A percentile compares a stretch with the other conserved stretches of the same genome.
These are phyloP conservation scores for Rhododendron vialii DNA, from an alignment of 148 eudicot genomes.

Conservation along the genomic window DNA sequence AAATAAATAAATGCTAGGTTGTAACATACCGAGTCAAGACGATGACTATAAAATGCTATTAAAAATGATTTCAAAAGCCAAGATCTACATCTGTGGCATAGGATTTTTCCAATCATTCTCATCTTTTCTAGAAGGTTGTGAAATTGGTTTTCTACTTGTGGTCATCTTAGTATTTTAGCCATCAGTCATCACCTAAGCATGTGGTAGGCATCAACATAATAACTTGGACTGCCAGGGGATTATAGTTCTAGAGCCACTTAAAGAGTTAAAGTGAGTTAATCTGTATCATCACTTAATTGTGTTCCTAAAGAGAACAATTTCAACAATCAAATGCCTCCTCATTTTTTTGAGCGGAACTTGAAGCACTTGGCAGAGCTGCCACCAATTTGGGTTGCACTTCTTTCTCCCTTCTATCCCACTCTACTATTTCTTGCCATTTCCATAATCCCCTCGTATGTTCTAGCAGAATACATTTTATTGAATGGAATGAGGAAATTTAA, in stretches of 20 bases:
- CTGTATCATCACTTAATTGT: not conserved
- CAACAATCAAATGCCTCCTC: not conserved
- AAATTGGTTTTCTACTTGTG: not conserved
- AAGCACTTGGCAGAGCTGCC: not conserved
- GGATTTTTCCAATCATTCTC: not conserved
- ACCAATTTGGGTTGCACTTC: not conserved
- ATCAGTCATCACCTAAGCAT: too few species aligned
- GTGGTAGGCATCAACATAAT: not conserved
- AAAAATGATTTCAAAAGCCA: not conserved
- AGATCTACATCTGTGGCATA: not conserved
- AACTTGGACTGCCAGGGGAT: not conserved
- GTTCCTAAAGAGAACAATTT: not conserved
- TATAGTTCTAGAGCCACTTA: not conserved
- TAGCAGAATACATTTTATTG: not conserved
- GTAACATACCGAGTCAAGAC: not conserved
- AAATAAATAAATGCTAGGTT: too few species aligned
- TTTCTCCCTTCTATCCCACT: not conserved
- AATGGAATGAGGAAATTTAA: not conserved
- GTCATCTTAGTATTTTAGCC: not conserved
- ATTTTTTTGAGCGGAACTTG: not conserved
- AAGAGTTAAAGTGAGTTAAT: not conserved
- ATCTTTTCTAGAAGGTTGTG: not conserved
- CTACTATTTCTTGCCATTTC: not conserved
- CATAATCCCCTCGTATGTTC: not conserved
- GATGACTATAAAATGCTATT: not conserved